A percentile compares a stretch with the other conserved stretches of the same genome.
Conservation (phyloP, 2,329 filamentous ascomycete genomes). For the Byssothecium circinans region DNA sequence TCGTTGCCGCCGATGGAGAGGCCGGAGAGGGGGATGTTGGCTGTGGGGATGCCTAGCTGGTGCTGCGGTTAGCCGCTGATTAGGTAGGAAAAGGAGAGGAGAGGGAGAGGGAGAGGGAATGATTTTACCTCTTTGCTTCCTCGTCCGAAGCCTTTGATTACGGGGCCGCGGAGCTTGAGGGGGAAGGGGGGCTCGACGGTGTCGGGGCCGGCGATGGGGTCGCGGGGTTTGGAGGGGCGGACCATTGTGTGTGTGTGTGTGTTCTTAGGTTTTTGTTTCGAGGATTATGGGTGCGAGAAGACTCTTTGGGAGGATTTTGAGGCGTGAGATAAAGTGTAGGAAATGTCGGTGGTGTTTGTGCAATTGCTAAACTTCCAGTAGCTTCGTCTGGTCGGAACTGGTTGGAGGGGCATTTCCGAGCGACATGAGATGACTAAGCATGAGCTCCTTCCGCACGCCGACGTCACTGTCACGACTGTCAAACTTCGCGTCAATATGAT, state of each 20-base stretch:
- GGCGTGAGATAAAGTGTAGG: not conserved
- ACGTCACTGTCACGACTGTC: not conserved
- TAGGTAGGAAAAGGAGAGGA: constrained; percentile 1
- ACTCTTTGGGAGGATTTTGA: too few relatives aligned
- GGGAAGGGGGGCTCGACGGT: constrained; percentile 77
- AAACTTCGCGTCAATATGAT: not conserved
- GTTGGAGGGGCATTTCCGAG: not conserved
- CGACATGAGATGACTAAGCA: constrained; percentile 10
- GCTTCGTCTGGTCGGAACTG: not conserved
- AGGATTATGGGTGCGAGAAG: too few relatives aligned
- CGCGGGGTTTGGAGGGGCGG: constrained; percentile 57
- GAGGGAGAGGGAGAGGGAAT: too few relatives aligned
- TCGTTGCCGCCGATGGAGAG: constrained; percentile 70
- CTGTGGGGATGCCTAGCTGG: constrained; percentile 94
- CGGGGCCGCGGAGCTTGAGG: constrained; percentile 77
- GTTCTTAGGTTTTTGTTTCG: too few relatives aligned
- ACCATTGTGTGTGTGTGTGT: too few relatives aligned
- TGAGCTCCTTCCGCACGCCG: not conserved
- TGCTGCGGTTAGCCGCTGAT: not conserved
- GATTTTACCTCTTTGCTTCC: constrained; percentile 92
- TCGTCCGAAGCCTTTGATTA: constrained; percentile 90
- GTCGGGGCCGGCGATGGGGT: constrained; percentile 72
- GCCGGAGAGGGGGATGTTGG: constrained; percentile 73
- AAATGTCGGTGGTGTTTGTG: not conserved
- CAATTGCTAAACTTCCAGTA: not conserved